A percentile compares a stretch with the other conserved stretches of the same genome.
These are phyloP conservation scores for Entomortierella chlamydospora DNA, from an alignment of 192 early-diverging fungal species.

Conservation along the genomic window DNA sequence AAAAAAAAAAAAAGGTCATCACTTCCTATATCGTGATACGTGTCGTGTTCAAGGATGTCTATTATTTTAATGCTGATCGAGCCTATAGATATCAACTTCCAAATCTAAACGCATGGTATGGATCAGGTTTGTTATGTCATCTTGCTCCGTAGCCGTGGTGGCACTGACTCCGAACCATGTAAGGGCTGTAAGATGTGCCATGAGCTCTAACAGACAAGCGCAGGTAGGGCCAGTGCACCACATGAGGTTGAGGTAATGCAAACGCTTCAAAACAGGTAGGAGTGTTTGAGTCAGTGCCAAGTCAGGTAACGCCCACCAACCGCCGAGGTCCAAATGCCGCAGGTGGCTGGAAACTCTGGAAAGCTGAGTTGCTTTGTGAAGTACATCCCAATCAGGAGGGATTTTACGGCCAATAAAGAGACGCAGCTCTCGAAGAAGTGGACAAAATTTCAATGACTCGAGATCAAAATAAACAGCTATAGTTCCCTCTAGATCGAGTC, in stretches of 20 bases:
- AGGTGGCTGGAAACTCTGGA: neutral
- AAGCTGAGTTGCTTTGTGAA: conserved; percentile 4
- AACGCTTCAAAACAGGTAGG: conserved; percentile 6
- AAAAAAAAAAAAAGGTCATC: too few relatives aligned
- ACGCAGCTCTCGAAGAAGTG: conserved; percentile 4
- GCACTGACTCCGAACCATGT: conserved; percentile 12
- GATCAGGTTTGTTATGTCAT: neutral
- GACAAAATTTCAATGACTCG: conserved; percentile 1
- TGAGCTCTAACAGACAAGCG: neutral
- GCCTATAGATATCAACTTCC: neutral
- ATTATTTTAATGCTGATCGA: too few relatives aligned
- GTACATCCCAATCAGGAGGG: conserved; percentile 5
- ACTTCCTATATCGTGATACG: too few relatives aligned
- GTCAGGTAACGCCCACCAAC: conserved; percentile 14
- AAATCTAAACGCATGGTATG: neutral
- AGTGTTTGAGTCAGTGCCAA: neutral
- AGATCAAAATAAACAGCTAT: conserved; percentile 21
- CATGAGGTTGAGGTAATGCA: conserved; percentile 11
- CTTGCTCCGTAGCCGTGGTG: neutral
- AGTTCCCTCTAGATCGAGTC: conserved; percentile 25
- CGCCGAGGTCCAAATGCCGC: neutral
- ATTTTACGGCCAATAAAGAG: conserved; percentile 19
- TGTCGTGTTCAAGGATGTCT: too few relatives aligned
- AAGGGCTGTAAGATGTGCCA: conserved; percentile 1
- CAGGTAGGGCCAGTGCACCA: conserved; percentile 7